These are phyloP conservation scores for Maudiozyma bulderi DNA, from an alignment of 805 yeast species.

Conservation along the genomic window DNA sequence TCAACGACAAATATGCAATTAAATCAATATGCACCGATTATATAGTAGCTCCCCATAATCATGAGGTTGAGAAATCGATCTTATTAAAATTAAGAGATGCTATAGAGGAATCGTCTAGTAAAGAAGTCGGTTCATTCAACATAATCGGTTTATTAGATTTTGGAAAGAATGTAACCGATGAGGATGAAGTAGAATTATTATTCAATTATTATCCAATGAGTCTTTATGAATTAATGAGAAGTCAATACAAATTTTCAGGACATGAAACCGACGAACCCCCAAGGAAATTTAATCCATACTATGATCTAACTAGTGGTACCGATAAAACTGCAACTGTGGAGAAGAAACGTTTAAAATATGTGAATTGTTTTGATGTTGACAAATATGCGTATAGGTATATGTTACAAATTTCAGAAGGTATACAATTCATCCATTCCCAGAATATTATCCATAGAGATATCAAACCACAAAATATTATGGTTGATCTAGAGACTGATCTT, in stretches of 20 bases:
- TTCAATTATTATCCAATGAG: constrained; percentile 13
- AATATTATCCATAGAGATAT: constrained; percentile 92
- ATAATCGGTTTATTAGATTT: constrained; percentile 14
- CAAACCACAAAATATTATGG: constrained; percentile 72
- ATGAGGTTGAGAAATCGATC: constrained; percentile 17
- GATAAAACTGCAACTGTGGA: not conserved
- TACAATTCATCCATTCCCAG: constrained; percentile 73
- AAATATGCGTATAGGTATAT: constrained; percentile 38
- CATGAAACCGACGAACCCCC: not conserved
- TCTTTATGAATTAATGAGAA: constrained; percentile 14
- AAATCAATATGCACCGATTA: constrained; percentile 20
- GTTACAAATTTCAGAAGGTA: constrained; percentile 61
- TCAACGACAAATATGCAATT: constrained; percentile 9
- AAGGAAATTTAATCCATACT: constrained; percentile 15
- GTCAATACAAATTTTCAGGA: constrained; percentile 8
- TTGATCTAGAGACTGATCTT: not conserved
- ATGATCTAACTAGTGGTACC: not conserved
- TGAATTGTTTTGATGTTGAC: constrained; percentile 15
- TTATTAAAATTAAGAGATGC: constrained; percentile 8
- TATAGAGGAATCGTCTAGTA: not conserved
- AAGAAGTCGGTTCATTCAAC: not conserved
- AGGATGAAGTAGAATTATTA: constrained; percentile 13
- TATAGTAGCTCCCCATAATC: constrained; percentile 24
- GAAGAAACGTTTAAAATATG: constrained; percentile 1
- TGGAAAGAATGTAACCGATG: not conserved